A percentile compares a stretch with the other conserved stretches of the same genome.
phyloP scores from a whole-genome alignment of 176 grass and related monocot genomes.

The Triticum turgidum region DNA sequence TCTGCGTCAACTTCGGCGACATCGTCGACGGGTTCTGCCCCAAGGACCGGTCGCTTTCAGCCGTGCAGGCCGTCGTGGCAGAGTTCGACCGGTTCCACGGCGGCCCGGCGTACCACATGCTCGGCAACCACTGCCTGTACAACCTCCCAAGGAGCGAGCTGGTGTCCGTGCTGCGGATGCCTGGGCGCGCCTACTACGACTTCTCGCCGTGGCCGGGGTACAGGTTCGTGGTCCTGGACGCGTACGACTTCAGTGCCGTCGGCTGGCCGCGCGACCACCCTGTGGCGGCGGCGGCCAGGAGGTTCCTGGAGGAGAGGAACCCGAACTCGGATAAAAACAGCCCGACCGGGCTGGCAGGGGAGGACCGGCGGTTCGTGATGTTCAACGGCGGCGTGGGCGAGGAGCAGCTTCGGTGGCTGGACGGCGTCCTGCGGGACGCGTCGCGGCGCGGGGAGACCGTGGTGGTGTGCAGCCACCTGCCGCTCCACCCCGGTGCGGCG shows the following conservation, averaged over 20 bases:
- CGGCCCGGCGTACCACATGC: conserved; percentile 78
- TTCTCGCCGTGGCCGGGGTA: conserved; percentile 62
- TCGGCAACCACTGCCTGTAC: conserved; percentile 92
- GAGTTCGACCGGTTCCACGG: conserved; percentile 72
- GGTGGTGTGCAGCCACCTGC: conserved; percentile 79
- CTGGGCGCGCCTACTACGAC: conserved; percentile 57
- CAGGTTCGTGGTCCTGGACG: conserved; percentile 71
- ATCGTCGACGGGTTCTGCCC: conserved; percentile 85
- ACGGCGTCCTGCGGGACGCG: conserved; percentile 42
- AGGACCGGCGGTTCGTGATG: conserved; percentile 71
- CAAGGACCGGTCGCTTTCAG: conserved; percentile 33
- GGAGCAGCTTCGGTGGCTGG: conserved; percentile 73
- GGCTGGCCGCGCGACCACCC: conserved; percentile 59
- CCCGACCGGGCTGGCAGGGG: conserved; percentile 49
- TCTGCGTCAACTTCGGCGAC: conserved; percentile 82
- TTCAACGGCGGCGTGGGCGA: conserved; percentile 78
- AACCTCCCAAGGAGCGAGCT: conserved; percentile 65
- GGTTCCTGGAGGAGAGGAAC: conserved; percentile 52
- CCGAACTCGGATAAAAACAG: conserved; percentile 81
- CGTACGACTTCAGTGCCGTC: conserved; percentile 75
- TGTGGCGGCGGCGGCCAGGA: conserved; percentile 40
- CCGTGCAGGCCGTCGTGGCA: conserved; percentile 45
- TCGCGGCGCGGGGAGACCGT: conserved; percentile 41
- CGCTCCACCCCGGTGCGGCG: conserved; percentile 55
- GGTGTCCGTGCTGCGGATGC: conserved; percentile 54